Conservation (phyloP, 345 rosid genomes). For the Citrus inodora region DNA sequence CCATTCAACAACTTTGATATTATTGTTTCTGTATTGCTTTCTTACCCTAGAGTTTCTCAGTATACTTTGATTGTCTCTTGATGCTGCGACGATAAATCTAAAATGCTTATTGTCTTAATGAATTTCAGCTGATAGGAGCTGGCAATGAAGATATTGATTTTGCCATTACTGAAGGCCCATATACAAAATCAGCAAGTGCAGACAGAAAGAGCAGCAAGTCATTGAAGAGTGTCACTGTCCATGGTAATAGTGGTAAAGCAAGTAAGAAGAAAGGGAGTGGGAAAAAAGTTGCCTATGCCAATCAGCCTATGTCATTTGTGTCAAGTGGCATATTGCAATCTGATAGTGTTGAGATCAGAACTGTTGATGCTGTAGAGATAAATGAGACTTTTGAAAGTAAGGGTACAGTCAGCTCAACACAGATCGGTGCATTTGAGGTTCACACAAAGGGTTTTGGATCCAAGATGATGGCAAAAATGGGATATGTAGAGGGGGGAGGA, state of each 20-base stretch:
- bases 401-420: constrained; percentile 26
- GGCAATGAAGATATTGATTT: constrained; percentile 59
- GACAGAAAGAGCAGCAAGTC: constrained; percentile 36
- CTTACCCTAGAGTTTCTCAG: background rate
- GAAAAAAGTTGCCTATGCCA: constrained; percentile 49
- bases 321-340: constrained; percentile 63
- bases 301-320: constrained; percentile 78
- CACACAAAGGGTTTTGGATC: constrained; percentile 92
- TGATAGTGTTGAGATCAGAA: constrained; percentile 34
- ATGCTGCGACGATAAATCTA: background rate
- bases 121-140: constrained; percentile 68
- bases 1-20: constrained; percentile 1
- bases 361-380: constrained; percentile 23
- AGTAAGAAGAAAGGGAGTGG: constrained; percentile 30
- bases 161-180: constrained; percentile 39
- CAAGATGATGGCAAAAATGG: constrained; percentile 96
- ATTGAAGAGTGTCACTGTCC: constrained; percentile 23
- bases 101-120: constrained; percentile 2
- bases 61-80: background rate
- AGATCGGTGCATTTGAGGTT: constrained; percentile 73
- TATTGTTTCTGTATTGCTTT: constrained; percentile 4
- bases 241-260: constrained; percentile 27
- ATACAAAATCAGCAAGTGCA: constrained; percentile 31
- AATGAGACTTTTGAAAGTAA: constrained; percentile 33
- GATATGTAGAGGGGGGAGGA: constrained; percentile 79